Base-by-base conservation (phyloP, 805 yeast species). In the Pichia sporocuriosa region DNA sequence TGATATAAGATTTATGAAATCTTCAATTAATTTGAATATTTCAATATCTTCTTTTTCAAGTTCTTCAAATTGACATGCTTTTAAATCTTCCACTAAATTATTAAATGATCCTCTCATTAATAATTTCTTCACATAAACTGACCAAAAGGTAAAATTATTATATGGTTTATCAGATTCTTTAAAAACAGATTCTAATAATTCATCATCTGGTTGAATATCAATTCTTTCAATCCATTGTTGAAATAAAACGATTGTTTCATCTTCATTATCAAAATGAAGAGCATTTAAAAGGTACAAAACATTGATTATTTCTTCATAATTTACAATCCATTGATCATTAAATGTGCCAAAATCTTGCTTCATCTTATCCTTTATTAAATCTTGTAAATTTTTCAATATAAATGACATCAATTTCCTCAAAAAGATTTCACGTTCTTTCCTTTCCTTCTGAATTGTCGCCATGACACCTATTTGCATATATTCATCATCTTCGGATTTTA, bases 141-240 rank as follows among this genome's bases (percentile, higher is more conserved):
- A 72, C 87, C 88, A 84, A 51, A 84, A 84, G 32, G 62, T 62
- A 3, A 73, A 67, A 49, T 70, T 78, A 41, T 55, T 53, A 55
- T 67, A 74, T 8, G 78, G 79, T 25, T 51, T 41, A 35, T 56
- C 62, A 1, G 68, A 72, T 17, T 59, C 62, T 25, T 56, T 54
- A 51, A 70, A 59, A 9, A 72, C 72, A 33, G 59, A 66, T 39
- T 75, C 72, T 4, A 73, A 65, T 25, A 73, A 58, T 22, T 69
- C 74, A 16, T 66, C 66, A 44, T 71, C 76, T 1, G 89, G 89
- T 49, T 75, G 74, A 5, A 81, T 78, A 55, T 82, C 85, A 24
- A 81, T 78, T 42, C 76, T 68, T 54, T 84, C 84, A 21, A 81
- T 66, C 93, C 93, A 84, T 36, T 67, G 70, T 13, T 70, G 59